Evolutionary conservation across 2,329 filamentous ascomycete species (phyloP).

Genomic region (Amauroascus verrucosus): DNA sequence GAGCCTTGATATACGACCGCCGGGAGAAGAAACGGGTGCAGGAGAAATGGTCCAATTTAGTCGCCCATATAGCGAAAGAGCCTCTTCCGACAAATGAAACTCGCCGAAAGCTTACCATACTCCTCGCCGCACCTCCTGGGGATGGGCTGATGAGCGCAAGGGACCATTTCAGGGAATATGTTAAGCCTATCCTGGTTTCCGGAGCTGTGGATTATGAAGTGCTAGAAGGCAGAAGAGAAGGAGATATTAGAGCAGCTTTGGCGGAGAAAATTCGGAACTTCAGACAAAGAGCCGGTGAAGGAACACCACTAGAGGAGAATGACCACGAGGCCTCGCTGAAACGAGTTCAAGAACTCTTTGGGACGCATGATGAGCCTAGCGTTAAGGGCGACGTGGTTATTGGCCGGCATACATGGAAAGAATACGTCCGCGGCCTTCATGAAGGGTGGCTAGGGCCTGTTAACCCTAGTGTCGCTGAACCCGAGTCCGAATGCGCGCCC

Average conservation of each 20-base stretch:
- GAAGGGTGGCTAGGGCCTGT: slow-evolving; percentile 93
- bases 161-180: slow-evolving; percentile 90
- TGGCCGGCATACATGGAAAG: slow-evolving; percentile 91
- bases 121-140: slow-evolving; percentile 73
- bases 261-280: slow-evolving; percentile 70
- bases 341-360: slow-evolving; percentile 53
- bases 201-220: slow-evolving; percentile 94
- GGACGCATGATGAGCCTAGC: slow-evolving; percentile 61
- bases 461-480: slow-evolving; percentile 33
- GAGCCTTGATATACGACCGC: slow-evolving; percentile 81
- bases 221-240: slow-evolving; percentile 79
- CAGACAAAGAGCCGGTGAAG: slow-evolving; percentile 52
- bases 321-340: slow-evolving; percentile 53
- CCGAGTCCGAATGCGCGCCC: slow-evolving; percentile 17
- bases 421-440: slow-evolving; percentile 85
- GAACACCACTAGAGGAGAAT: slow-evolving; percentile 34
- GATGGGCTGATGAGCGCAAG: slow-evolving; percentile 77
- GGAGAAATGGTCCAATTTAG: slow-evolving; percentile 73
- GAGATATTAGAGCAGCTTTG: slow-evolving; percentile 78
- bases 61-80: slow-evolving; percentile 73
- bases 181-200: slow-evolving; percentile 83
- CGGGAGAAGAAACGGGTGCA: slow-evolving; percentile 78
- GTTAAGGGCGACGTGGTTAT: slow-evolving; percentile 76
- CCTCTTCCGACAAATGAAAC: slow-evolving; percentile 61
- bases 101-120: slow-evolving; percentile 75